A percentile compares a stretch with the other conserved stretches of the same genome.
Conservation (phyloP, 2,329 filamentous ascomycete species). For the Penicillium sp. region DNA sequence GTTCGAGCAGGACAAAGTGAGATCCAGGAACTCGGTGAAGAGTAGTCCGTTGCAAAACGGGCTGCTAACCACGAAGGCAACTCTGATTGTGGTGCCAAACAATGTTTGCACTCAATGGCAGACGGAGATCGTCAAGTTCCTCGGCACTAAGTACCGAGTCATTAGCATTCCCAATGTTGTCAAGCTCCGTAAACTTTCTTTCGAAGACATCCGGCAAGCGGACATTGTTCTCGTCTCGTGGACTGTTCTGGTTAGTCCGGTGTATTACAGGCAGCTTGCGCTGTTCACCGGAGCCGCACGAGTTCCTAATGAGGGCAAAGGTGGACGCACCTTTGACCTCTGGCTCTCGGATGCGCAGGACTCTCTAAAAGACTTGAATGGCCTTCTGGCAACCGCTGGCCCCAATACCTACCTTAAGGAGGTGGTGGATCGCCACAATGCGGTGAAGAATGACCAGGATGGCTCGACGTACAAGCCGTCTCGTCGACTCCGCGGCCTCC, state of each 20-base stretch:
- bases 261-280: slow-evolving; percentile 25
- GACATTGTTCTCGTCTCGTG: slow-evolving; percentile 59
- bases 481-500: not conserved
- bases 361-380: slow-evolving; percentile 45
- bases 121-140: slow-evolving; percentile 54
- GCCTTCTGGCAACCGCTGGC: slow-evolving; percentile 33
- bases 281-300: slow-evolving; percentile 51
- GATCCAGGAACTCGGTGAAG: not conserved
- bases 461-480: slow-evolving; percentile 16
- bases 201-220: slow-evolving; percentile 49
- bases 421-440: slow-evolving; percentile 26
- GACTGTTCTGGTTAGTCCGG: slow-evolving; percentile 39
- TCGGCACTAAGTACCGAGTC: slow-evolving; percentile 45
- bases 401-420: slow-evolving; percentile 32
- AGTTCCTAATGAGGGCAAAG: slow-evolving; percentile 27
- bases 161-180: slow-evolving; percentile 43
- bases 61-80: slow-evolving; percentile 53
- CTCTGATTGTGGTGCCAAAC: slow-evolving; percentile 59
- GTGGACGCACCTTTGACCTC: slow-evolving; percentile 51
- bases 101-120: slow-evolving; percentile 61
- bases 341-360: slow-evolving; percentile 53
- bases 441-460: slow-evolving; percentile 36
- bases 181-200: slow-evolving; percentile 43
- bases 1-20: not conserved
- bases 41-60: slow-evolving; percentile 6